Evolutionary conservation across 495 filamentous ascomycete genomes (phyloP), one percentile per base, ranked within the genome.

Genomic region (Melanomma pulvis-pyrius): DNA sequence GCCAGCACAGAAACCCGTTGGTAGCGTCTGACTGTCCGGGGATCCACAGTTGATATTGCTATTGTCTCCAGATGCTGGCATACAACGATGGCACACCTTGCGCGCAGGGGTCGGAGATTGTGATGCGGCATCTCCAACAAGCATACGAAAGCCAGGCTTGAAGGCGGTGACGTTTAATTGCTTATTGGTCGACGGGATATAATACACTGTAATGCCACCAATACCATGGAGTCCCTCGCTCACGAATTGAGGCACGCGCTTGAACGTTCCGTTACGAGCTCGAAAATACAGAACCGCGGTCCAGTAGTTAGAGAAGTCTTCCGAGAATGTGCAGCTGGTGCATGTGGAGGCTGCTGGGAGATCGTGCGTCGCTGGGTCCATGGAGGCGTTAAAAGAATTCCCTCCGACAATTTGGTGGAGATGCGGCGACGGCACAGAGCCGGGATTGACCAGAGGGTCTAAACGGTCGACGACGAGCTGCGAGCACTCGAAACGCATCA

Each of bases 251-350:
- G 61, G 67, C 29, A 70, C 67, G 15, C 67, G 67, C 67, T 49
- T 70, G 62, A 61, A 70, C 3, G 67, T 70, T 13, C 67, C 67
- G 57, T 70, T 70, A 15, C 67, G 54, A 6, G 67, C 67, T 24
- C 52, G 47, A 48, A 65, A 70, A 36, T 65, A 70, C 9, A 70
- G 44, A 24, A 65, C 59, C 39, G 67, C 67, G 22, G 67, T 70
- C 67, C 67, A 70, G 58, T 70, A 70, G 53, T 70, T 70, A 24
- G 61, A 65, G 36, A 70, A 70, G 49, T 70, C 62, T 25, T 70
- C 67, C 1, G 61, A 55, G 28, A 65, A 70, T 4, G 61, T 60
- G 62, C 67, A 70, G 47, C 49, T 65, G 32, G 67, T 70, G 49
- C 67, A 70, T 1, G 67, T 70, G 25, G 67, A 70, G 12, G 29